Evolutionary conservation across 768 basidiomycete species (phyloP).

Genomic region (Mrakia hoshinonis): DNA sequence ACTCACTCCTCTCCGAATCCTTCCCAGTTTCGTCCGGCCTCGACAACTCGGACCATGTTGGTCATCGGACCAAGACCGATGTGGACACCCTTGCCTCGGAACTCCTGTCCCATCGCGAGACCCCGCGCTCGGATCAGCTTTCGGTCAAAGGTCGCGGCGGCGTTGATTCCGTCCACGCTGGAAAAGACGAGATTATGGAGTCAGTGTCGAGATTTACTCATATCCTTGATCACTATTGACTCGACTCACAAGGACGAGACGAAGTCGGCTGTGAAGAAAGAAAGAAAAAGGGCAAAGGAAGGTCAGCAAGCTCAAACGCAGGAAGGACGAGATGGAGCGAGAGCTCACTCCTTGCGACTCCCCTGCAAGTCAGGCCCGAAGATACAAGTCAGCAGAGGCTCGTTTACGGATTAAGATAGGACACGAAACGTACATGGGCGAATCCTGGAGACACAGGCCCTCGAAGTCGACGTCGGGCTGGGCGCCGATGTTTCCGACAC

Average conservation of each 20-base stretch:
- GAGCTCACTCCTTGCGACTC: too few species aligned
- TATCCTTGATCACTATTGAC: too few species aligned
- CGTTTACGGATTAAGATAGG: too few species aligned
- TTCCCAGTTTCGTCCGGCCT: constrained; percentile 4
- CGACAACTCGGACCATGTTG: not conserved
- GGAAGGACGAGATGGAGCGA: too few species aligned
- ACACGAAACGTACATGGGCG: constrained; percentile 36
- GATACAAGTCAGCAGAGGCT: too few species aligned
- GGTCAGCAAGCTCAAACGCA: too few species aligned
- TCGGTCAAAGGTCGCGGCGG: constrained; percentile 54
- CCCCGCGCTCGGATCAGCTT: constrained; percentile 18
- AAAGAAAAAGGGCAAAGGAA: too few species aligned
- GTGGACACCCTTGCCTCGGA: constrained; percentile 17
- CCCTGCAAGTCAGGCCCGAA: too few species aligned
- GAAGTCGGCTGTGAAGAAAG: not conserved
- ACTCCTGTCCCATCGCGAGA: constrained; percentile 20
- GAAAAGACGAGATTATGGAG: too few species aligned
- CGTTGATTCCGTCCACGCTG: constrained; percentile 68
- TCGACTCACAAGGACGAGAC: constrained; percentile 1
- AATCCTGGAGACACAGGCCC: constrained; percentile 50
- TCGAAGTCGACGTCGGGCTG: constrained; percentile 47
- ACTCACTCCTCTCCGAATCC: constrained; percentile 15
- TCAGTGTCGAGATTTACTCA: not conserved
- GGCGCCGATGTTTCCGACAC: constrained; percentile 50
- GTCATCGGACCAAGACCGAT: constrained; percentile 10